Conservation (phyloP, 1,284 basidiomycete species). For the Somion occarium region DNA sequence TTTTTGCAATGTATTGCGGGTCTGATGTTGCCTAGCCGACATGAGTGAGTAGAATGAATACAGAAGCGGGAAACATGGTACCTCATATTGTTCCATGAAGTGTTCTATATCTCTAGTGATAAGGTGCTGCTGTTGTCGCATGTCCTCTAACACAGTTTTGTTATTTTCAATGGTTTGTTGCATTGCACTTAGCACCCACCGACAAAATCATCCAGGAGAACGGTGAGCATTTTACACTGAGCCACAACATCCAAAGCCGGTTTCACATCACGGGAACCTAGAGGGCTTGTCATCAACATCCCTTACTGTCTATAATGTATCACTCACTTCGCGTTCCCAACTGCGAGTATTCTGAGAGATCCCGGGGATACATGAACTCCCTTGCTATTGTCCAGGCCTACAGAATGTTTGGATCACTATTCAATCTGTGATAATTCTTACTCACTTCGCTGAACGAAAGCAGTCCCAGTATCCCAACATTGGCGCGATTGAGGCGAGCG, state of each 20-base stretch:
- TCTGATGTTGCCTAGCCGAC: conserved; percentile 40
- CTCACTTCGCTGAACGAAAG: conserved; percentile 60
- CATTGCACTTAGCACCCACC: no score
- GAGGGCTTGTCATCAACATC: not conserved
- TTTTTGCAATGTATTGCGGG: conserved; percentile 41
- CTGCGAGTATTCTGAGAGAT: conserved; percentile 37
- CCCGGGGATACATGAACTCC: conserved; percentile 52
- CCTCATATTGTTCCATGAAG: conserved; percentile 59
- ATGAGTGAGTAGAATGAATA: conserved; percentile 1
- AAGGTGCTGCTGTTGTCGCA: conserved; percentile 54
- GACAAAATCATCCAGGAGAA: conserved; percentile 62
- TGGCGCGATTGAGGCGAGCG: conserved; percentile 53
- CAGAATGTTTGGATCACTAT: conserved; percentile 1
- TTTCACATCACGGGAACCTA: conserved; percentile 47
- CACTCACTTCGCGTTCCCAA: conserved; percentile 34
- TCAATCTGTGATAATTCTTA: conserved; percentile 5
- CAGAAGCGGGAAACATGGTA: conserved; percentile 22
- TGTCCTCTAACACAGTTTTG: conserved; percentile 42
- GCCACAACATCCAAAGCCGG: conserved; percentile 53
- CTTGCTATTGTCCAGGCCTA: conserved; percentile 64
- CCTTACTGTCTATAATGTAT: not conserved
- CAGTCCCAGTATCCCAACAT: conserved; percentile 63
- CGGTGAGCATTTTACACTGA: conserved; percentile 51
- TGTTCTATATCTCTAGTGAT: conserved; percentile 54
- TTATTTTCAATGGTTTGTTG: not conserved